Evolutionary conservation across 306 rosid species (phyloP).

Genomic region (Prunus fruticosa): DNA sequence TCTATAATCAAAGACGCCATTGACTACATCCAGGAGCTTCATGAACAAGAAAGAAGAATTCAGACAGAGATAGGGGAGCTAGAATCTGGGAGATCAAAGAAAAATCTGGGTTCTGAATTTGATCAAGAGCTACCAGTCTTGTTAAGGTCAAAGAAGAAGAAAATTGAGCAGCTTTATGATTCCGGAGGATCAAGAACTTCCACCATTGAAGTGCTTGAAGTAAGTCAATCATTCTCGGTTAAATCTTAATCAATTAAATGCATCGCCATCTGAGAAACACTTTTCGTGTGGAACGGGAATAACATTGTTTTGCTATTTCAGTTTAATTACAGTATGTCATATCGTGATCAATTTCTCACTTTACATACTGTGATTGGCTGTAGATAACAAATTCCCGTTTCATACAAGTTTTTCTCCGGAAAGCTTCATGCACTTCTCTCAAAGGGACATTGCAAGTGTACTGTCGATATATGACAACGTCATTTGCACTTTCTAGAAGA

Average conservation of each 20-base stretch:
- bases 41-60: constrained; percentile 68
- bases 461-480: not conserved
- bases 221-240: constrained; percentile 13
- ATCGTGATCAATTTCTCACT: too few relatives aligned
- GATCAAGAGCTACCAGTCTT: constrained; percentile 55
- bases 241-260: not conserved
- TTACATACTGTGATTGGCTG: rapidly evolving
- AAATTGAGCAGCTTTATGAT: constrained; percentile 41
- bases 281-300: too few relatives aligned
- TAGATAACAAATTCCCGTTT: too few relatives aligned
- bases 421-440: not conserved
- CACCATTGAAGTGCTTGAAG: constrained; percentile 76
- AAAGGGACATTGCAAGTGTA: too few relatives aligned
- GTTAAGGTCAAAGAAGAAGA: constrained; percentile 77
- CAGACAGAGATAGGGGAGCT: constrained; percentile 75
- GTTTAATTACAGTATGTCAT: too few relatives aligned
- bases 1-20: constrained; percentile 93
- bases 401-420: not conserved
- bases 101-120: constrained; percentile 27
- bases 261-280: not conserved
- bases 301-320: too few relatives aligned
- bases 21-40: constrained; percentile 70
- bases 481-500: not conserved
- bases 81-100: constrained; percentile 57
- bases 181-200: constrained; percentile 45